Conservation (phyloP, 805 yeast species). For the Candida sanyiensis region DNA sequence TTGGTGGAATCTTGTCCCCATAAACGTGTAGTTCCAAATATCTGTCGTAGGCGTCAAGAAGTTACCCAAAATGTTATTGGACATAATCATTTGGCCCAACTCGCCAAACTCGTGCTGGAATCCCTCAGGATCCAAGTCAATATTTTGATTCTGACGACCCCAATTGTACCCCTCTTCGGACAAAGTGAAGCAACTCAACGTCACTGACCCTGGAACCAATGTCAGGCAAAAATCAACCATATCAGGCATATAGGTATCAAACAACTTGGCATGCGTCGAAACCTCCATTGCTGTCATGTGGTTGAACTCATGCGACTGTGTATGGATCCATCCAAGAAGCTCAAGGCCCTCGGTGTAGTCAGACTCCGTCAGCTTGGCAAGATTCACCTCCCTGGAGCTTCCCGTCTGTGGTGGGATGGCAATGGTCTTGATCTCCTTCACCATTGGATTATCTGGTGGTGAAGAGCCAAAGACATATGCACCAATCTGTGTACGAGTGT, state of each 20-base stretch:
- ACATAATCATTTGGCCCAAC: conserved; percentile 62
- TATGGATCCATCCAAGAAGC: conserved; percentile 92
- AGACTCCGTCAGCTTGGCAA: conserved; percentile 44
- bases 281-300: conserved; percentile 68
- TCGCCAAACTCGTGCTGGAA: conserved; percentile 55
- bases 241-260: conserved; percentile 30
- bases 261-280: conserved; percentile 43
- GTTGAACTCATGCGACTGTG: conserved; percentile 63
- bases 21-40: conserved; percentile 87
- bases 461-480: conserved; percentile 78
- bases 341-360: conserved; percentile 52
- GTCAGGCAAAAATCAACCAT: conserved; percentile 59
- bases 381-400: conserved; percentile 45
- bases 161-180: conserved; percentile 66
- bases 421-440: conserved; percentile 72
- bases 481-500: conserved; percentile 74
- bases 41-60: conserved; percentile 81
- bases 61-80: conserved; percentile 73
- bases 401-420: conserved; percentile 89
- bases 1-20: conserved; percentile 77
- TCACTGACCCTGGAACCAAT: conserved; percentile 78
- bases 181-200: conserved; percentile 61
- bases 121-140: conserved; percentile 55
- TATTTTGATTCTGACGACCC: conserved; percentile 63
- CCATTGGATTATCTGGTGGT: conserved; percentile 61